A percentile compares a stretch with the other conserved stretches of the same genome.
These are phyloP conservation scores for Naematelia encephala DNA, from an alignment of 768 basidiomycete genomes.

Conservation along the genomic window DNA sequence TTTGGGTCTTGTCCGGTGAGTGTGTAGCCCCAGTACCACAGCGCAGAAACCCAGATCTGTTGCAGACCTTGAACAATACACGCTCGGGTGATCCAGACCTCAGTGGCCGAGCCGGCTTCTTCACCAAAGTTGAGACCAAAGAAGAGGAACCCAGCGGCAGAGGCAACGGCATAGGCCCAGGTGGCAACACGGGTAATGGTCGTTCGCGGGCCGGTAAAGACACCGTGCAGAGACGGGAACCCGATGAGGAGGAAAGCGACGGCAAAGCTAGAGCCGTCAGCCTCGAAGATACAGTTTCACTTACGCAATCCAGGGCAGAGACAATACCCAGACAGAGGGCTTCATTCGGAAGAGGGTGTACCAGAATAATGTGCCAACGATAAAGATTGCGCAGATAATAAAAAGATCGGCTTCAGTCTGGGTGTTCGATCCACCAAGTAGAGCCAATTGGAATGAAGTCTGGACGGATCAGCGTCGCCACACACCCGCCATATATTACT, in stretches of 20 bases:
- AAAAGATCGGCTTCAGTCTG: conserved; percentile 77
- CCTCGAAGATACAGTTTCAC: too few relatives aligned
- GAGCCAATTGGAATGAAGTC: conserved; percentile 84
- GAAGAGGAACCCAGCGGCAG: conserved; percentile 88
- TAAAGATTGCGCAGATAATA: conserved; percentile 83
- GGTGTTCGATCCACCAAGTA: conserved; percentile 81
- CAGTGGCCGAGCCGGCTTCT: conserved; percentile 94
- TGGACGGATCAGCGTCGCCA: conserved; percentile 10
- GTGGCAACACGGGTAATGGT: conserved; percentile 72
- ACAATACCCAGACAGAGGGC: conserved; percentile 82
- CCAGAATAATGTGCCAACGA: conserved; percentile 81
- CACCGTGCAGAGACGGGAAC: conserved; percentile 67
- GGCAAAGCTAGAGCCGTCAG: conserved; percentile 58
- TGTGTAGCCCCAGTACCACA: conserved; percentile 93
- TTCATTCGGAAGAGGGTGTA: conserved; percentile 82
- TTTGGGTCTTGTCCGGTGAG: conserved; percentile 58
- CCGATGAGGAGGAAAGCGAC: conserved; percentile 88
- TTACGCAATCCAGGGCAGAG: conserved; percentile 77
- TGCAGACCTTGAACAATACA: conserved; percentile 93
- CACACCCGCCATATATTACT: conserved; percentile 10
- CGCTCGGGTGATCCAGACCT: conserved; percentile 86
- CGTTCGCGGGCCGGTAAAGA: conserved; percentile 63
- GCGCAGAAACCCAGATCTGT: conserved; percentile 89
- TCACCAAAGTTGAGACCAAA: conserved; percentile 97
- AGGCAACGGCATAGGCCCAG: conserved; percentile 85